phyloP scores from a whole-genome alignment of 2,329 filamentous ascomycete genomes.

The Monilinia fructicola region DNA sequence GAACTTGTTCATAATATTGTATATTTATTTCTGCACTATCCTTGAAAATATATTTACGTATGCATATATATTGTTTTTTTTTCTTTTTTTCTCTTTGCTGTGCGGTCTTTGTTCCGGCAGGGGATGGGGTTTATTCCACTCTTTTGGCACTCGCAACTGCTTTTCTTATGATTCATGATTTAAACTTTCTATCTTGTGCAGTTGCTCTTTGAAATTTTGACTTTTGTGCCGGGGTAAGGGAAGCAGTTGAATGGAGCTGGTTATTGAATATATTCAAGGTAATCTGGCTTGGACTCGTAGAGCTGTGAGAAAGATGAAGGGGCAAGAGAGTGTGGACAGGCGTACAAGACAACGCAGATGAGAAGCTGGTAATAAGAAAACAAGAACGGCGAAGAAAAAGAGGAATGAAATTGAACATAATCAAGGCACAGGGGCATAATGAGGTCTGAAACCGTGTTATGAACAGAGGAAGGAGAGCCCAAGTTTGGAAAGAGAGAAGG shows the following conservation, averaged over 20 bases:
- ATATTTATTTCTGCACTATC: conserved; percentile 35
- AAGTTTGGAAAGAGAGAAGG: conserved; percentile 23
- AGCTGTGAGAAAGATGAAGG: too few relatives aligned
- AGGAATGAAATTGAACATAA: not conserved
- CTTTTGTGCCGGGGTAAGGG: too few relatives aligned
- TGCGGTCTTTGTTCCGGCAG: not conserved
- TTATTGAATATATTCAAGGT: not conserved
- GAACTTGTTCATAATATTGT: conserved; percentile 32
- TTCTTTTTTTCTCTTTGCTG: not conserved
- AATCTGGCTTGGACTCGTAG: not conserved
- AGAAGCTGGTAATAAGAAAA: not conserved
- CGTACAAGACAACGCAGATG: not conserved
- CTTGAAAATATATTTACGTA: conserved; percentile 26
- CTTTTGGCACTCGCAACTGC: not conserved
- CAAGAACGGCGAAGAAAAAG: not conserved
- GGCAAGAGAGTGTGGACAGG: not conserved
- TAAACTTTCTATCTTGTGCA: not conserved
- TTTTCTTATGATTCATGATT: not conserved
- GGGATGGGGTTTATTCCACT: not conserved
- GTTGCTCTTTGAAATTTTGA: not conserved
- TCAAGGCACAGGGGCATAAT: not conserved
- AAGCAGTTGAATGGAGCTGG: not conserved
- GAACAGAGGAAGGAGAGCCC: not conserved
- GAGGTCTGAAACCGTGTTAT: not conserved
- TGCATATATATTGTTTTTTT: not conserved